Percentiles rank a stretch among this genome's conserved stretches.
Conservation (phyloP, 495 filamentous ascomycete species). For the Echria macrotheca region DNA sequence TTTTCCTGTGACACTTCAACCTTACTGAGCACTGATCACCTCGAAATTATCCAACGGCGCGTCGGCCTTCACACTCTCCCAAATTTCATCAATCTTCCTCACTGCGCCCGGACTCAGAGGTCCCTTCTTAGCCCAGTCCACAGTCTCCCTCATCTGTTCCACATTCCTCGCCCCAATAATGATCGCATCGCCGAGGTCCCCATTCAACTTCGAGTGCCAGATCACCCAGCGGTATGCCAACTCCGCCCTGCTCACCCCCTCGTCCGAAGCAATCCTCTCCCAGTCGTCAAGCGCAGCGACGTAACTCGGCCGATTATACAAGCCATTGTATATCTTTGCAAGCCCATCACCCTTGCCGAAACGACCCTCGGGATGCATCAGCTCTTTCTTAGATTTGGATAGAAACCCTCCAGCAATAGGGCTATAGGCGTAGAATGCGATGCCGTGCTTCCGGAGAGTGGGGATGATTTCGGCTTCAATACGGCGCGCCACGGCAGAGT, state of each 20-base stretch:
- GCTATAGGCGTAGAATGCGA: constrained; percentile 44
- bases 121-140: constrained; percentile 41
- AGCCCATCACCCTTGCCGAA: constrained; percentile 25
- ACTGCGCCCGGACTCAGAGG: constrained; percentile 39
- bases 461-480: constrained; percentile 43
- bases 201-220: constrained; percentile 43
- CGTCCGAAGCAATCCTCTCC: constrained; percentile 40
- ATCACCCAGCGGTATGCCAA: constrained; percentile 54
- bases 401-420: constrained; percentile 49
- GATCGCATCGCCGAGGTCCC: constrained; percentile 45
- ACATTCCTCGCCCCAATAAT: constrained; percentile 44
- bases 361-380: constrained; percentile 29
- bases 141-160: constrained; percentile 46
- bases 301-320: constrained; percentile 40
- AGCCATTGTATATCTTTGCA: constrained; percentile 32
- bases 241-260: constrained; percentile 42
- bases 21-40: background rate
- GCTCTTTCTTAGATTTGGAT: constrained; percentile 16
- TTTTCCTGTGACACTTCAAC: too few relatives aligned
- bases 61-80: constrained; percentile 45
- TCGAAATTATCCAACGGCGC: constrained; percentile 39
- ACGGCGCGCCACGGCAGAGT: constrained; percentile 53
- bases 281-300: constrained; percentile 42
- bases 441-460: constrained; percentile 38
- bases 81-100: constrained; percentile 43